A percentile compares a stretch with the other conserved stretches of the same genome.
Conservation (phyloP, 1,284 basidiomycete genomes). For the Ganoderma lucidum region DNA sequence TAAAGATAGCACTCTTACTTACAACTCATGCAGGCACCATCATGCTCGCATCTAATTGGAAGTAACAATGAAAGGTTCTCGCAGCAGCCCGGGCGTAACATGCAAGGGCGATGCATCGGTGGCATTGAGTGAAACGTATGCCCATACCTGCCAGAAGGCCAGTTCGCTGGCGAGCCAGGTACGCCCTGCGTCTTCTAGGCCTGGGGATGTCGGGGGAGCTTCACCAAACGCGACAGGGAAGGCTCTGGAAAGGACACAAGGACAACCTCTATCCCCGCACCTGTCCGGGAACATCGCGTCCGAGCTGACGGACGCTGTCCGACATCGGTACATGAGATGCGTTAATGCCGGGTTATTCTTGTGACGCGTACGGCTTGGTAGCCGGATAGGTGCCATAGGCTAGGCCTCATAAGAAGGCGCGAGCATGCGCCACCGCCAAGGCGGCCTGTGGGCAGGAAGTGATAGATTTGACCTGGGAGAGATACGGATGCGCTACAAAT, state of each 20-base stretch:
- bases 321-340: conserved; percentile 10
- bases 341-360: conserved; percentile 9
- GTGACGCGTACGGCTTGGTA: conserved; percentile 8
- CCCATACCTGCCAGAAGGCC: neutral
- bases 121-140: conserved; percentile 15
- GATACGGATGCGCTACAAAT: conserved; percentile 25
- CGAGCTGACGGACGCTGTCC: conserved; percentile 10
- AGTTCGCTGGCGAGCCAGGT: conserved; percentile 9
- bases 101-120: conserved; percentile 14
- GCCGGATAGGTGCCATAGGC: conserved; percentile 6
- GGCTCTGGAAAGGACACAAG: neutral
- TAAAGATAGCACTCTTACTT: conserved; percentile 2
- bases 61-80: neutral
- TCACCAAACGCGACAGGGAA: conserved; percentile 5
- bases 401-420: conserved; percentile 9
- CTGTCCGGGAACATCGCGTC: conserved; percentile 21
- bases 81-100: conserved; percentile 11
- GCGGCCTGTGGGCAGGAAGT: conserved; percentile 12
- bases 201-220: conserved; percentile 14
- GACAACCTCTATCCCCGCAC: conserved; percentile 8
- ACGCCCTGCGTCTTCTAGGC: conserved; percentile 11
- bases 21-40: conserved; percentile 17
- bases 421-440: neutral
- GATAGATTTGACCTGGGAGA: conserved; percentile 27
- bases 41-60: conserved; percentile 9